These are phyloP conservation scores for Davidsoniella virescens DNA, from an alignment of 2,329 filamentous ascomycete species.

Conservation along the genomic window DNA sequence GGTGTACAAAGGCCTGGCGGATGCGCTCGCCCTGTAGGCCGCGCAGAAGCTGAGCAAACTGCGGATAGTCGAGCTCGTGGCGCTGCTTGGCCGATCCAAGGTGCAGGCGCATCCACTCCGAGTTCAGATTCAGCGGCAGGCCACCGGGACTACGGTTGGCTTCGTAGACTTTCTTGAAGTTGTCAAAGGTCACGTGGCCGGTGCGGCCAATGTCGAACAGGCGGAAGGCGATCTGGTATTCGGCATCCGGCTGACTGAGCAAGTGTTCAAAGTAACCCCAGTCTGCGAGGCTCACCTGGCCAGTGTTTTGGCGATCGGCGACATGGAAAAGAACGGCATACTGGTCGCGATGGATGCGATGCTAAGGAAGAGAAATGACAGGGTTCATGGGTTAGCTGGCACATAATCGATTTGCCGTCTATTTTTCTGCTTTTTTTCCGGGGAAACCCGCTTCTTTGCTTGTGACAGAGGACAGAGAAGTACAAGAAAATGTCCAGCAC, in stretches of 20 bases:
- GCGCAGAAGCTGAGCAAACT: slow-evolving; percentile 96
- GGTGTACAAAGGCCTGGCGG: slow-evolving; percentile 80
- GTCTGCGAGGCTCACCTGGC: slow-evolving; percentile 64
- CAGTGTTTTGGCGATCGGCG: slow-evolving; percentile 61
- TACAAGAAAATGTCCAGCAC: too few species aligned
- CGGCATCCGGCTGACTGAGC: slow-evolving; percentile 82
- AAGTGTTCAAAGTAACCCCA: slow-evolving; percentile 93
- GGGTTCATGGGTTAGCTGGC: too few species aligned
- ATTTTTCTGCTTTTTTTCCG: not conserved
- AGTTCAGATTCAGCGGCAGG: slow-evolving; percentile 93
- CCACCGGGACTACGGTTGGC: slow-evolving; percentile 70
- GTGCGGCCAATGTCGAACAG: slow-evolving; percentile 79
- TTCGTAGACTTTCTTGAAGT: slow-evolving; percentile 73
- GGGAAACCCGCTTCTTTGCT: not conserved
- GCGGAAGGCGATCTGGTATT: slow-evolving; percentile 97
- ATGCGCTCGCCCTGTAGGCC: slow-evolving; percentile 92
- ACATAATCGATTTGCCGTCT: too few species aligned
- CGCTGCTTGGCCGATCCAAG: slow-evolving; percentile 75
- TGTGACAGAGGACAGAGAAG: not conserved
- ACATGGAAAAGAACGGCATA: slow-evolving; percentile 87
- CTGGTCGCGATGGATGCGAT: slow-evolving; percentile 94
- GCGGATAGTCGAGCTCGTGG: slow-evolving; percentile 83
- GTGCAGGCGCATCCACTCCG: slow-evolving; percentile 90
- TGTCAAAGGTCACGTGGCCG: slow-evolving; percentile 76
- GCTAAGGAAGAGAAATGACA: slow-evolving; percentile 35